Percentiles rank a stretch among this genome's conserved stretches.
Conservation (phyloP, 1,284 basidiomycete genomes). For the Leccinum griseonigrum region DNA sequence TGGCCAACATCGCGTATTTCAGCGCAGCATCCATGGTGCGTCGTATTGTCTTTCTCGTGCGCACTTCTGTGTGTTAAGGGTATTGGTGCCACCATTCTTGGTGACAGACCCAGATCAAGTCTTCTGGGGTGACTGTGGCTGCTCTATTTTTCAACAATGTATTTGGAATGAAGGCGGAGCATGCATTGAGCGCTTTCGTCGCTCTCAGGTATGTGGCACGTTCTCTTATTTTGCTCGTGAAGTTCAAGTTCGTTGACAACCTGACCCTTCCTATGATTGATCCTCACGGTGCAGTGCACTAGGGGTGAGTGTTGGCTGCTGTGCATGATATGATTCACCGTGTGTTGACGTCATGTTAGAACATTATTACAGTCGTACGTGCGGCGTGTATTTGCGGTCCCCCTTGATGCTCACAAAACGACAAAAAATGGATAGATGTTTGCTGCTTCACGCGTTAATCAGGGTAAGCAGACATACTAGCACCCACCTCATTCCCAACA, state of each 20-base stretch:
- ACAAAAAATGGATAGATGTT: conserved; percentile 36
- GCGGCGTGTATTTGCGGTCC: neutral
- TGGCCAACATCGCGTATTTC: conserved; percentile 56
- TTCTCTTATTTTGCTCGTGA: neutral
- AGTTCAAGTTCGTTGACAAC: neutral
- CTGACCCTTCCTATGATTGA: neutral
- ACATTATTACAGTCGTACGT: conserved; percentile 36
- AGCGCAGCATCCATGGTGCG: conserved; percentile 30
- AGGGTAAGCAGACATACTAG: conserved; percentile 32
- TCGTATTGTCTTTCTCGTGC: neutral
- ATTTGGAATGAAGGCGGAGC: conserved; percentile 46
- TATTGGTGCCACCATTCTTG: neutral
- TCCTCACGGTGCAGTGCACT: conserved; percentile 20
- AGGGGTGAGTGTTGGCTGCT: conserved; percentile 23
- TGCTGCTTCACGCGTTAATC: conserved; percentile 44
- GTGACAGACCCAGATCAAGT: conserved; percentile 41
- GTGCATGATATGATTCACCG: neutral
- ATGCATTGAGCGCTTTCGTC: conserved; percentile 50
- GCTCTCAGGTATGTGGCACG: conserved; percentile 43
- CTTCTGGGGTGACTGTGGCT: conserved; percentile 48
- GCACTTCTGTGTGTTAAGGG: neutral
- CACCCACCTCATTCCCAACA: neutral
- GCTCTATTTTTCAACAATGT: conserved; percentile 54
- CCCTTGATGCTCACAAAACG: neutral
- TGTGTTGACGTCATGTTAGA: conserved; percentile 23